phyloP scores from a whole-genome alignment of 441 rosid species.

The Cnidoscolus chayamansa region DNA sequence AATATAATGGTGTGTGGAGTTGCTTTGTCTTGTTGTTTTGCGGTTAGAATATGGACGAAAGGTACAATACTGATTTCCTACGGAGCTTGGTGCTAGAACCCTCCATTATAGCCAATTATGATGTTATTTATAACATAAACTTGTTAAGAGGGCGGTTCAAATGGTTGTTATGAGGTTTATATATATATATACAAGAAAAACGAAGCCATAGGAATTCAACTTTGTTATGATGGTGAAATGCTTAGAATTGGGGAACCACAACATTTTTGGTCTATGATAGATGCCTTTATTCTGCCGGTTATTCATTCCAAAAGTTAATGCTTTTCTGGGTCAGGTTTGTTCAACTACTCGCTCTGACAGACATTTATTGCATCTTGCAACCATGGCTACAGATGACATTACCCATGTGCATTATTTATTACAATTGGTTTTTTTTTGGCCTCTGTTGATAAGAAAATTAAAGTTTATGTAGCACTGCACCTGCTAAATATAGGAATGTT shows the following conservation, averaged over 20 bases:
- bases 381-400: constrained; percentile 11
- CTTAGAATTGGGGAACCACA: constrained; percentile 13
- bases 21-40: background rate
- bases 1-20: background rate
- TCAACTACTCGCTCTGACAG: constrained; percentile 28
- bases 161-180: too few relatives aligned
- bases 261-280: constrained; percentile 20
- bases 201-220: constrained; percentile 13
- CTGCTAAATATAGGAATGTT: background rate
- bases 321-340: constrained; percentile 20
- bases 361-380: constrained; percentile 31
- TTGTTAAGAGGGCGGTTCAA: background rate
- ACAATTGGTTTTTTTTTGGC: constrained; percentile 10
- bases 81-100: background rate
- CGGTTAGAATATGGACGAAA: constrained; percentile 3
- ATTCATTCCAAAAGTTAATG: constrained; percentile 17
- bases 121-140: background rate
- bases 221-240: constrained; percentile 11
- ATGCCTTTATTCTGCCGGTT: constrained; percentile 21
- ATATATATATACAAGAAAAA: too few relatives aligned
- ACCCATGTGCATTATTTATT: constrained; percentile 45
- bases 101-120: background rate
- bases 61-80: background rate
- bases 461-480: constrained; percentile 13
- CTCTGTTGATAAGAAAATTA: constrained; percentile 9